Base-by-base conservation (phyloP, 1,139 yeast species). In the Pichia sp. region DNA sequence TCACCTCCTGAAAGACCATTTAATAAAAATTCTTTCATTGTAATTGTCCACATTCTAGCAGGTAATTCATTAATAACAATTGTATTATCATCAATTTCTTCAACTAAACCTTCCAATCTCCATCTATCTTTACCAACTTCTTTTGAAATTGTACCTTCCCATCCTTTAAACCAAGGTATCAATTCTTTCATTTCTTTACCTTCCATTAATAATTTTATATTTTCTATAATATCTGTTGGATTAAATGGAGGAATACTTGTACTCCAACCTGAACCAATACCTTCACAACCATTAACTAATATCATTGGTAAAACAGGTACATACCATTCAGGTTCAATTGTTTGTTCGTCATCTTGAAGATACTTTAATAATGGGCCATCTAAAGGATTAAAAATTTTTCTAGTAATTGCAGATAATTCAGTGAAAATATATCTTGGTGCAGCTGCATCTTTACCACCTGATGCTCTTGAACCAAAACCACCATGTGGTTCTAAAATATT, bases 181-280 rank as follows among this genome's bases (percentile, higher is more conserved):
- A 94, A 81, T 42, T 85, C 87, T 40, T 70, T 74, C 65, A 81
- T 66, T 39, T 80, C 85, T 58, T 87, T 86, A 9, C 82, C 86
- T 33, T 74, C 73, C 90, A 94, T 83, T 58, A 92, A 64, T 41
- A 78, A 77, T 50, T 79, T 77, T 37, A 94, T 70, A 59, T 94
- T 92, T 2, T 68, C 71, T 31, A 88, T 89, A 53, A 94, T 73
- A 63, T 92, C 98, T 30, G 66, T 62, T 0, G 99, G 99, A 63
- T 92, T 89, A 67, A 78, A 92, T 41, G 86, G 81, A 2, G 98
- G 99, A 55, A 94, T 85, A 54, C 79, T 82, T 1, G 98, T 89
- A 53, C 96, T 87, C 97, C 98, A 94, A 58, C 98, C 99, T 45
- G 98, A 90, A 57, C 99, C 99, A 66, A 94, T 94, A 70, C 99